Conservation (phyloP, 768 basidiomycete species). For the Suillus sp. region DNA sequence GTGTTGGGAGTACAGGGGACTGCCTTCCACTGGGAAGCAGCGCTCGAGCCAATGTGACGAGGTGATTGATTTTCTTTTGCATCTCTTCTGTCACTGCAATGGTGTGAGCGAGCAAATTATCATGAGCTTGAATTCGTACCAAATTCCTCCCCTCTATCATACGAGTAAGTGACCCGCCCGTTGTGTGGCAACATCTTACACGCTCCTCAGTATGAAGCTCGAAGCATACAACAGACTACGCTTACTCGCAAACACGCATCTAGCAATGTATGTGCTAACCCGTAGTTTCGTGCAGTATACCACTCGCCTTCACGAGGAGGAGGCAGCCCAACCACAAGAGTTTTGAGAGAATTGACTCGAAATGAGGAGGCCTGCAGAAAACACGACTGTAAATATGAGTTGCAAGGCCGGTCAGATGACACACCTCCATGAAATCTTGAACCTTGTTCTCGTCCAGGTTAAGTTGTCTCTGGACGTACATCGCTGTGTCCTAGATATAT, state of each 20-base stretch:
- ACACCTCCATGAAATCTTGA: conserved; percentile 51
- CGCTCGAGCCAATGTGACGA: conserved; percentile 40
- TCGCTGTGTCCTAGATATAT: conserved; percentile 40
- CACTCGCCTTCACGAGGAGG: conserved; percentile 37
- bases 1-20: conserved; percentile 31
- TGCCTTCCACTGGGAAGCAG: conserved; percentile 42
- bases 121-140: conserved; percentile 17
- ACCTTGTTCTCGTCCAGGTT: conserved; percentile 39
- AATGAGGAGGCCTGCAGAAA: conserved; percentile 40
- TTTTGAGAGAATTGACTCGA: conserved; percentile 42
- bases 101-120: conserved; percentile 9
- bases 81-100: conserved; percentile 35
- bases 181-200: conserved; percentile 46
- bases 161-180: conserved; percentile 34
- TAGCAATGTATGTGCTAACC: conserved; percentile 43
- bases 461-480: conserved; percentile 46
- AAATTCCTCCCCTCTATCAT: conserved; percentile 22
- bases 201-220: not conserved
- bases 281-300: conserved; percentile 44
- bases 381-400: conserved; percentile 1
- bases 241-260: conserved; percentile 39
- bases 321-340: conserved; percentile 48
- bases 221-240: not conserved
- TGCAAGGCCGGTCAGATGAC: not conserved
- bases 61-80: conserved; percentile 43